Evolutionary conservation across 805 yeast genomes (phyloP), one percentile per base, ranked within the genome.

Genomic region (Wickerhamomyces alni): DNA sequence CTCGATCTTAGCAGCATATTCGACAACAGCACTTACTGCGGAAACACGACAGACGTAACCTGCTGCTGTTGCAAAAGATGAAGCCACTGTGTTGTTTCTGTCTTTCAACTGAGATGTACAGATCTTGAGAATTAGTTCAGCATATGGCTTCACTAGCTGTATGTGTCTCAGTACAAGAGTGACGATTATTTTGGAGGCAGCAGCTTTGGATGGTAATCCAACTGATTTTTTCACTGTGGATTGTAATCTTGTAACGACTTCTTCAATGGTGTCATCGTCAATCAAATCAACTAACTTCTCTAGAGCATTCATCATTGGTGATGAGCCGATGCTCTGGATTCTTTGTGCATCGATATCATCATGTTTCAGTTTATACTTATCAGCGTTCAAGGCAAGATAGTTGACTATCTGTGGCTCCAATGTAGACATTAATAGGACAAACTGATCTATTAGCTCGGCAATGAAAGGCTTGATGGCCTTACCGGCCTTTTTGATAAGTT

Each of bases 401-500:
- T 93, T 91, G 45, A 87, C 73, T 2, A 84, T 77, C 55, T 89
- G 96, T 0, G 98, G 98, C 54, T 93, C 99, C 31, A 91, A 68
- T 0, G 93, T 81, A 0, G 96, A 86, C 77, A 91, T 77, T 43
- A 87, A 64, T 7, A 72, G 61, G 5, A 84, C 67, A 52, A 93
- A 71, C 37, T 86, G 86, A 30, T 77, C 81, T 5, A 87, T 65
- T 36, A 93, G 68, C 5, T 66, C 66, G 0, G 93, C 82, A 28
- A 84, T 75, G 58, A 78, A 87, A 2, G 86, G 81, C 47, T 70
- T 75, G 21, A 83, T 67, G 0, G 82, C 67, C 4, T 61, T 48
- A 0, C 88, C 82, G 2, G 82, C 74, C 22, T 76, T 74, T 44
- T 78, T 77, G 33, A 88, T 76, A 8, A 91, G 63, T 42, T 80